Conservation (phyloP, 2,329 filamentous ascomycete species). For the Beauveria scarabaeidicola region DNA sequence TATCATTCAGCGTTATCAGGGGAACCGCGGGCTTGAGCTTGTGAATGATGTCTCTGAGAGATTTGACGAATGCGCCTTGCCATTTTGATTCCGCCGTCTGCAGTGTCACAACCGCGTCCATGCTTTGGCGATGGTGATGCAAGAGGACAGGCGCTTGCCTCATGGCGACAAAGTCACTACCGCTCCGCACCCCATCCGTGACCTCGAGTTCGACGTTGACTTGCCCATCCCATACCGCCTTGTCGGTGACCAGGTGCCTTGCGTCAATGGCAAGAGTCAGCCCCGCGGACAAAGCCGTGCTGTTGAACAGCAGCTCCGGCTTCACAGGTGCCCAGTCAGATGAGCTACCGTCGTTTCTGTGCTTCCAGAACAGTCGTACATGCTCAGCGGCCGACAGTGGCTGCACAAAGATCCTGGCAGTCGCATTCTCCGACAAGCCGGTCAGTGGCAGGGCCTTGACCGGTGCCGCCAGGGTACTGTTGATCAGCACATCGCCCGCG, state of each 20-base stretch:
- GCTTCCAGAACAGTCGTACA: neutral
- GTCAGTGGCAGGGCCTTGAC: neutral
- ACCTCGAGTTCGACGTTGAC: neutral
- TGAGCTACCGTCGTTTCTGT: neutral
- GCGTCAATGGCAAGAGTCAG: neutral
- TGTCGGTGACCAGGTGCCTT: neutral
- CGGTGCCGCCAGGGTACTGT: neutral
- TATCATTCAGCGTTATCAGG: neutral
- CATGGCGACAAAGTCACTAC: constrained; percentile 3
- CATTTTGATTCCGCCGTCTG: neutral
- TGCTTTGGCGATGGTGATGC: constrained; percentile 9
- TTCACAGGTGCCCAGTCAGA: neutral
- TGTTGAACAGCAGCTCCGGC: neutral
- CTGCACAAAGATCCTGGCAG: neutral
- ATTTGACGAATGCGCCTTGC: neutral
- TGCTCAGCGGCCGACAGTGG: neutral
- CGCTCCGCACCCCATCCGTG: neutral
- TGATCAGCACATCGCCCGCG: neutral
- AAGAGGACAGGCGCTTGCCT: constrained; percentile 7
- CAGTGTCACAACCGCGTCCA: neutral
- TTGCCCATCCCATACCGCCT: neutral
- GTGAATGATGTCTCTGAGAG: neutral
- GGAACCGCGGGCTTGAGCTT: neutral
- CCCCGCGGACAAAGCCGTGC: neutral
- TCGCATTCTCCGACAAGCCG: neutral